Base-by-base conservation (phyloP, 1,284 basidiomycete species). In the Trametes polyzona region DNA sequence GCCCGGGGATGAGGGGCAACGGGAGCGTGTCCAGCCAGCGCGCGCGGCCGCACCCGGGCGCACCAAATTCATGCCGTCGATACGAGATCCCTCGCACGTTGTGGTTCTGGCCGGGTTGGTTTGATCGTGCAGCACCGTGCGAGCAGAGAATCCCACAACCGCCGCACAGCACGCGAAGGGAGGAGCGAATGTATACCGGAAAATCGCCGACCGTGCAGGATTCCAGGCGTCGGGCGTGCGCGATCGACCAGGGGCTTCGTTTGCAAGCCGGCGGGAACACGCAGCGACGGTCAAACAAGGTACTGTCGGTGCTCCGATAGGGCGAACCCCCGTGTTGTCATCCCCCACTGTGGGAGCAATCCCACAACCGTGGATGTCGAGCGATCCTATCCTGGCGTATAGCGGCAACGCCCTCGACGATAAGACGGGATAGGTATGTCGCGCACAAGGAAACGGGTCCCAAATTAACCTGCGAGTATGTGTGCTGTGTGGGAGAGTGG, bases 281-380 rank as follows among this genome's bases (percentile, higher is more conserved):
- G 19, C 36, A 36, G 26, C 52, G 21, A 29, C 30, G 46, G 23
- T 47, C 44, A 46, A 41, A 53, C 43, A 53, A 55, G 46, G 46
- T 33, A 21, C 39, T 29, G 46, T 43, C 46, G 46, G 53, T 37
- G 30, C 33, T 48, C 53, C 53, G 53, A 55, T 36, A 37, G 32
- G 53, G 29, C 24, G 32, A 42, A 4, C 32, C 24, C 24, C 32
- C 32, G 33, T 42, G 26, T 8, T 16, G 16, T 17, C 30, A n/a
- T 19, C 39, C 53, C 33, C 23, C 39, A 27, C 27, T 53, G 58
- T 63, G 61, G 47, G 58, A 63, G 17, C 23, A 26, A 40, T 63
- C 61, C 58, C 61, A 63, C 61, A 57, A 42, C 50, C 61, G 61
- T 63, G 61, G 46, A 55, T 47, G 11, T 44, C 51, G 47, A 36